phyloP scores from a whole-genome alignment of 2,329 filamentous ascomycete genomes.

The Cucurbitaria berberidis region DNA sequence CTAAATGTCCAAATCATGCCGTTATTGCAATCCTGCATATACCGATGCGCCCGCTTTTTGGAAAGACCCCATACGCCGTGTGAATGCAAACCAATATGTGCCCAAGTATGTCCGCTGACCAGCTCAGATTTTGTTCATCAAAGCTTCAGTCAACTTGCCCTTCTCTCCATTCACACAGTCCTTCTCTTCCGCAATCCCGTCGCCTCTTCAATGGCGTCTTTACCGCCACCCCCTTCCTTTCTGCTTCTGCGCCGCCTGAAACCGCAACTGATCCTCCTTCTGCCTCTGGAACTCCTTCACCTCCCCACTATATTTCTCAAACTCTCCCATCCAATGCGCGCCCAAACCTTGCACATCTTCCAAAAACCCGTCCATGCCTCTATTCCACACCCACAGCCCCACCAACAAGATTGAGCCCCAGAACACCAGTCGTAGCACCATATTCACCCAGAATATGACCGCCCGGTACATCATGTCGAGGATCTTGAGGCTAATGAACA shows the following conservation, averaged over 20 bases:
- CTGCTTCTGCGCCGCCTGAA: conserved; percentile 26
- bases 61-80: background rate
- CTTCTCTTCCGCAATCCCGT: background rate
- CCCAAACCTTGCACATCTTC: conserved; percentile 59
- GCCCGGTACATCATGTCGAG: conserved; percentile 73
- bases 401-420: conserved; percentile 66
- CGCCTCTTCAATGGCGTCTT: background rate
- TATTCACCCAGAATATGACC: conserved; percentile 76
- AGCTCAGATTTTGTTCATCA: background rate
- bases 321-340: conserved; percentile 48
- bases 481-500: conserved; percentile 70
- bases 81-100: background rate
- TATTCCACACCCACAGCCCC: conserved; percentile 62
- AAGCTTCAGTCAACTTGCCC: background rate
- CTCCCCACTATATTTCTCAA: conserved; percentile 43
- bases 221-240: conserved; percentile 19
- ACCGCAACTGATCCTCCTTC: conserved; percentile 34
- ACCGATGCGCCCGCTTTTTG: background rate
- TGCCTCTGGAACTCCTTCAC: conserved; percentile 32
- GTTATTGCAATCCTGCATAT: background rate
- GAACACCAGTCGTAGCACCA: conserved; percentile 68
- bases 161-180: background rate
- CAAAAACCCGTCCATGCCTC: conserved; percentile 69
- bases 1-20: background rate
- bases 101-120: background rate